Conservation (phyloP, 345 rosid genomes). For the Corymbia maculata region DNA sequence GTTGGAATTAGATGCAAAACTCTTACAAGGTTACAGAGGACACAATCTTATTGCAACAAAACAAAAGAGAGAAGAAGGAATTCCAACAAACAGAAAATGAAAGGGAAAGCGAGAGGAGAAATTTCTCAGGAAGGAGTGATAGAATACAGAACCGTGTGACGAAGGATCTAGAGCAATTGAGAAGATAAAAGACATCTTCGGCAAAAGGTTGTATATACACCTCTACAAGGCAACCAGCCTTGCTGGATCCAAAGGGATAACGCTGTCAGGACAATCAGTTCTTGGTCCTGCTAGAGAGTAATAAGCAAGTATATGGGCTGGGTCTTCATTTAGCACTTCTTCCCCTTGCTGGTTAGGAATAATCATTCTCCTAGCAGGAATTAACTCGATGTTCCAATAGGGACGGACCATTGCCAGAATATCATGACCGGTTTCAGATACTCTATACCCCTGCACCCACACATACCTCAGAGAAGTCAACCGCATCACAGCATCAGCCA, state of each 20-base stretch:
- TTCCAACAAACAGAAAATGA: neutral
- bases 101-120: neutral
- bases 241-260: conserved; percentile 35
- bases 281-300: conserved; percentile 90
- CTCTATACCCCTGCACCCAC: conserved; percentile 94
- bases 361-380: conserved; percentile 39
- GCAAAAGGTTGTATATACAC: conserved; percentile 21
- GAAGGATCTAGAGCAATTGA: neutral
- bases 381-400: conserved; percentile 90
- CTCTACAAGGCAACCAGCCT: conserved; percentile 7
- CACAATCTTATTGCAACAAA: neutral
- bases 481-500: conserved; percentile 53
- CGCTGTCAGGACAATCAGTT: conserved; percentile 70
- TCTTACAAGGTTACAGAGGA: neutral
- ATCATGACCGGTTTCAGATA: conserved; percentile 37
- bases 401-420: conserved; percentile 79
- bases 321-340: conserved; percentile 34
- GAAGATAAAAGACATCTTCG: neutral
- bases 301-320: conserved; percentile 86
- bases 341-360: conserved; percentile 17
- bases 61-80: neutral
- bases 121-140: conserved; percentile 1
- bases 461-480: conserved; percentile 74
- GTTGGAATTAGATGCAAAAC: neutral
- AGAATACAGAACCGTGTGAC: conserved; percentile 10